phyloP scores from a whole-genome alignment of 805 yeast species.

The Maudiozyma turicensis region DNA sequence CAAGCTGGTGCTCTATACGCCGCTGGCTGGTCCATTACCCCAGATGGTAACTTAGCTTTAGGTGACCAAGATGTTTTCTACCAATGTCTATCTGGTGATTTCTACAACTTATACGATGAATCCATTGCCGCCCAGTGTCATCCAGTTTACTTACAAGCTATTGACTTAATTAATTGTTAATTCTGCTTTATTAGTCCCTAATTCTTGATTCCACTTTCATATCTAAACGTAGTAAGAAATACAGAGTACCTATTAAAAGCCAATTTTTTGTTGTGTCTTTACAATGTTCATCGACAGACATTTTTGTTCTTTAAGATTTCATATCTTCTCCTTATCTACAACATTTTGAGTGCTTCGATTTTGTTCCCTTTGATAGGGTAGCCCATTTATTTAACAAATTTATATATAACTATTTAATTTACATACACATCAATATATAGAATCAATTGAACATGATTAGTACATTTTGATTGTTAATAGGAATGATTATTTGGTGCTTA shows the following conservation, averaged over 20 bases:
- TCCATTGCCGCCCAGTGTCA: slow-evolving; percentile 52
- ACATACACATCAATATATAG: no score
- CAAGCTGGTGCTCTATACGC: slow-evolving; percentile 70
- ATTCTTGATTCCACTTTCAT: not conserved
- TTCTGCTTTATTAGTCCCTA: not conserved
- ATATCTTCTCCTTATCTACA: no score
- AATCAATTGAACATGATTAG: no score
- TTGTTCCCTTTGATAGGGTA: no score
- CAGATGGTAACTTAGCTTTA: slow-evolving; percentile 52
- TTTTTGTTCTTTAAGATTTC: no score
- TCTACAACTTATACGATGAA: slow-evolving; percentile 70
- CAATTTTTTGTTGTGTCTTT: no score
- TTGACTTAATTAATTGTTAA: slow-evolving; percentile 49
- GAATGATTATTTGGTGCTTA: no score
- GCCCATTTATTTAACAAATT: no score
- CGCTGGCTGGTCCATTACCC: slow-evolving; percentile 52
- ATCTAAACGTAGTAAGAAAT: not conserved
- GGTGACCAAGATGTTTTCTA: slow-evolving; percentile 54
- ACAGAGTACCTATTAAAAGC: not conserved
- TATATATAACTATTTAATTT: no score
- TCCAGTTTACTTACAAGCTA: slow-evolving; percentile 50
- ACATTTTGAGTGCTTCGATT: no score
- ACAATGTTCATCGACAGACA: no score
- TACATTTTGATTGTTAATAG: no score
- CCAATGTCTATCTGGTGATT: slow-evolving; percentile 67